A percentile compares a stretch with the other conserved stretches of the same genome.
Conservation (phyloP, 768 basidiomycete species). For the Arthromyces matolae region DNA sequence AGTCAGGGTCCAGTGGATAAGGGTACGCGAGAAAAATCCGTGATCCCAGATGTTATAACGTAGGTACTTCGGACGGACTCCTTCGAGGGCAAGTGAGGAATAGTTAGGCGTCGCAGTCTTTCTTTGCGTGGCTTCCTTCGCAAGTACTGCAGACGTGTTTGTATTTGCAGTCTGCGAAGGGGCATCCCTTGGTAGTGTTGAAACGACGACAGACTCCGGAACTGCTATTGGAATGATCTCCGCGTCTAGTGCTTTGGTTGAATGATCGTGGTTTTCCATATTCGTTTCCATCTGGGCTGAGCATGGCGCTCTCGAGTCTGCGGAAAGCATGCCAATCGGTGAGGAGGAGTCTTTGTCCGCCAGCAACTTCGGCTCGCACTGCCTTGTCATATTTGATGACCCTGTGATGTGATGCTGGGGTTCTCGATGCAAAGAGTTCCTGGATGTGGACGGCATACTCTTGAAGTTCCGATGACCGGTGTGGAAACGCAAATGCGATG, state of each 20-base stretch:
- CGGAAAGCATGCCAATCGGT: constrained; percentile 13
- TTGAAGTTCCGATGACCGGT: constrained; percentile 19
- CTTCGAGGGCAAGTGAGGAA: background rate
- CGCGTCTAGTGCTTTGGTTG: too few relatives aligned
- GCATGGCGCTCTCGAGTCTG: background rate
- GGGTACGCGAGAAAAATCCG: background rate
- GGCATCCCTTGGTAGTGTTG: background rate
- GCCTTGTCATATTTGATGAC: constrained; percentile 29
- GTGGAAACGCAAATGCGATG: constrained; percentile 22
- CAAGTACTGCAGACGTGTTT: background rate
- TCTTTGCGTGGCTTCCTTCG: background rate
- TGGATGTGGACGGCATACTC: constrained; percentile 22
- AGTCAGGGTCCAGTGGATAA: background rate
- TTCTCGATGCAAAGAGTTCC: constrained; percentile 16
- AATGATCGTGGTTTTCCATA: too few relatives aligned
- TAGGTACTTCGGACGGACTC: background rate
- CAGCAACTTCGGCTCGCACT: constrained; percentile 15
- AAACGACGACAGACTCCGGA: background rate
- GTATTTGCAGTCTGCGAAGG: background rate
- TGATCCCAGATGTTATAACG: background rate
- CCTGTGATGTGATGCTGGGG: background rate
- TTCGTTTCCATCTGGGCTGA: too few relatives aligned
- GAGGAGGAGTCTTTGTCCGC: constrained; percentile 13
- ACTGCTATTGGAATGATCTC: background rate
- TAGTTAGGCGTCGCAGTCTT: background rate